These are phyloP conservation scores for Didymella keratinophila DNA, from an alignment of 2,329 filamentous ascomycete genomes.

Conservation along the genomic window DNA sequence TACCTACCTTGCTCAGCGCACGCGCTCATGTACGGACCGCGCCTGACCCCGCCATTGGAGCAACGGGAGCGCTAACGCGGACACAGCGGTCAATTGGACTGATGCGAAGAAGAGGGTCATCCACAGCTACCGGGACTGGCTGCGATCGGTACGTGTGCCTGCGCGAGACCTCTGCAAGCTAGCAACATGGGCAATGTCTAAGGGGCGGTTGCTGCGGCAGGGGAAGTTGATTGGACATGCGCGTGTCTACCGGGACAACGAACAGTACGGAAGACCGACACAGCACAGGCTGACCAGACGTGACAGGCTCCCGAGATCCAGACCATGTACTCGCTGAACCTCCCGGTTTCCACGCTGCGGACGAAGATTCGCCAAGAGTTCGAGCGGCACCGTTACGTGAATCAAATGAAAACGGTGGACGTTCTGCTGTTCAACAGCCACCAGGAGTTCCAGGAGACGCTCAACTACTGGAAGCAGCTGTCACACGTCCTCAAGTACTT, in stretches of 20 bases:
- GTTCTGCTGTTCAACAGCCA: conserved; percentile 90
- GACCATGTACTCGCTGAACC: conserved; percentile 92
- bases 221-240: neutral
- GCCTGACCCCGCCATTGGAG: conserved; percentile 25
- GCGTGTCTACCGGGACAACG: neutral
- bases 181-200: neutral
- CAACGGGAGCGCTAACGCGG: conserved; percentile 28
- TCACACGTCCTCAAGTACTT: conserved; percentile 98
- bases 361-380: conserved; percentile 97
- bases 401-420: conserved; percentile 86
- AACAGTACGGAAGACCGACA: neutral
- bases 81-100: conserved; percentile 81
- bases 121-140: conserved; percentile 91
- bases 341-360: conserved; percentile 85
- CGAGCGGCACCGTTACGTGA: conserved; percentile 92
- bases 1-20: conserved; percentile 78
- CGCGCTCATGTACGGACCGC: conserved; percentile 58
- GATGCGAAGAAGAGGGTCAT: conserved; percentile 90
- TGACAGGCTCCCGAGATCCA: conserved; percentile 92
- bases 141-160: conserved; percentile 80
- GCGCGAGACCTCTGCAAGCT: conserved; percentile 1
- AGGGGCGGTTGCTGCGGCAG: neutral
- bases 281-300: conserved; percentile 21
- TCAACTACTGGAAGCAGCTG: conserved; percentile 99
- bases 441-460: conserved; percentile 95